Evolutionary conservation across 2,329 filamentous ascomycete genomes (phyloP).

Genomic region (Pseudofabraea citricarpa): DNA sequence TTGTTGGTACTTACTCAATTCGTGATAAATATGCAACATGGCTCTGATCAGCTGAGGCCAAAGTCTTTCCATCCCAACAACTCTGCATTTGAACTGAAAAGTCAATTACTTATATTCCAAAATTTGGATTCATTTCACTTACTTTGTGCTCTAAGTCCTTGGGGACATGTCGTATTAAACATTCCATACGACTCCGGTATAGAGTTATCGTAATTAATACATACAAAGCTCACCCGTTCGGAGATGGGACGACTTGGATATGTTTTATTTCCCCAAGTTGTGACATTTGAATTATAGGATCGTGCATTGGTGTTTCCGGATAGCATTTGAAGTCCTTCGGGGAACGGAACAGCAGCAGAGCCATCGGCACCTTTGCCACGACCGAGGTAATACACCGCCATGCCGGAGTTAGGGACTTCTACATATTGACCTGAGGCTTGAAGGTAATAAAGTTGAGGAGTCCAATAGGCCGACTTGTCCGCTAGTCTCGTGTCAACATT

Average conservation of each 20-base stretch:
- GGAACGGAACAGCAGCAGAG: slow-evolving; percentile 2
- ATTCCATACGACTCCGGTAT: slow-evolving; percentile 44
- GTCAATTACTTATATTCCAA: too few species aligned
- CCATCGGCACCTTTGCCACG: slow-evolving; percentile 35
- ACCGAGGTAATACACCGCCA: slow-evolving; percentile 22
- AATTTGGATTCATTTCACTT: too few species aligned
- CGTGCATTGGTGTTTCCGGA: slow-evolving; percentile 28
- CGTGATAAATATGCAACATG: slow-evolving; percentile 35
- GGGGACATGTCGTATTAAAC: slow-evolving; percentile 49
- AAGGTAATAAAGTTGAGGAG: slow-evolving; percentile 9
- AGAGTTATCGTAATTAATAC: slow-evolving; percentile 9
- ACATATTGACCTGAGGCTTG: slow-evolving; percentile 44
- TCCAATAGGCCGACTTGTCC: slow-evolving; percentile 60
- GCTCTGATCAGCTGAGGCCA: slow-evolving; percentile 37
- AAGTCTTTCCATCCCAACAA: slow-evolving; percentile 55
- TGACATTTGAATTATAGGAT: slow-evolving; percentile 22
- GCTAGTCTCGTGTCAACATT: slow-evolving; percentile 30
- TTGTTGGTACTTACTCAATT: slow-evolving; percentile 22
- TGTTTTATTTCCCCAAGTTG: slow-evolving; percentile 29
- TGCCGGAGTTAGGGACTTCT: slow-evolving; percentile 49
- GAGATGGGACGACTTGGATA: slow-evolving; percentile 27
- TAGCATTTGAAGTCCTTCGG: slow-evolving; percentile 7
- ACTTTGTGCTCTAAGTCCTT: slow-evolving; percentile 53
- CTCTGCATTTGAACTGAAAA: slow-evolving; percentile 50
- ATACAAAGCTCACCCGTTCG: slow-evolving; percentile 19